Percentiles rank a stretch among this genome's conserved stretches.
Conservation (phyloP, 352 stramenopile genomes). For the Albugo candida region DNA sequence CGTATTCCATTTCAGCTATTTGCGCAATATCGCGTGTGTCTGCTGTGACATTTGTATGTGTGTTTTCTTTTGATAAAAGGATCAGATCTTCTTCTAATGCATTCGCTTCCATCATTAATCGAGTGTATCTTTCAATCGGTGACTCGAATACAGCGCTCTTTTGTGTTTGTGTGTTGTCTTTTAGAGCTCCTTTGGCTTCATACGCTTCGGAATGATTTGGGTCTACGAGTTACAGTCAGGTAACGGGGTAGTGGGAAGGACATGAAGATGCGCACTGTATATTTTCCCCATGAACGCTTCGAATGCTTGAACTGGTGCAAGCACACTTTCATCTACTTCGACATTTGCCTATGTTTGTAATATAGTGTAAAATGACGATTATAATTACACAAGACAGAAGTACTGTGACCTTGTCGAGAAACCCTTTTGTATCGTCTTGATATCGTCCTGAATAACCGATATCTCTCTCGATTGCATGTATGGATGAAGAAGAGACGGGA, state of each 20-base stretch:
- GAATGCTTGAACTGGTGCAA: slow-evolving; percentile 34
- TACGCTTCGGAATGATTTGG: no score
- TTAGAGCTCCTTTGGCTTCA: neutral
- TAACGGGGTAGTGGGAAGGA: no score
- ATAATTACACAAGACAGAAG: neutral
- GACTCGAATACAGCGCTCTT: slow-evolving; percentile 24
- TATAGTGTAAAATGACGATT: neutral
- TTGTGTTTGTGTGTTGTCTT: slow-evolving; percentile 1
- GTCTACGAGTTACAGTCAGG: no score
- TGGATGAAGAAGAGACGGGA: slow-evolving; percentile 13
- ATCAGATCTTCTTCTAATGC: slow-evolving; percentile 44
- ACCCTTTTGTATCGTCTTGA: slow-evolving; percentile 1
- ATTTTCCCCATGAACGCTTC: slow-evolving; percentile 72
- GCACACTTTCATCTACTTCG: slow-evolving; percentile 36
- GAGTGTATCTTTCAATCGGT: slow-evolving; percentile 44
- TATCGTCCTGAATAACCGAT: slow-evolving; percentile 3
- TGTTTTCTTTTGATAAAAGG: slow-evolving; percentile 24
- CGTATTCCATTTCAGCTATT: slow-evolving; percentile 38
- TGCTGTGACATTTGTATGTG: slow-evolving; percentile 9
- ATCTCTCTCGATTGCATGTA: slow-evolving; percentile 5
- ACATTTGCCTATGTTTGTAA: slow-evolving; percentile 15
- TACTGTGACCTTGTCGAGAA: slow-evolving; percentile 28
- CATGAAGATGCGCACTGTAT: slow-evolving; percentile 29
- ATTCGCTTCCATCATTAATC: slow-evolving; percentile 43
- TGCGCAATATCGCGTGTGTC: slow-evolving; percentile 22